A percentile compares a stretch with the other conserved stretches of the same genome.
These are phyloP conservation scores for Clarireedia sp. DNA, from an alignment of 2,329 filamentous ascomycete genomes.

Conservation along the genomic window DNA sequence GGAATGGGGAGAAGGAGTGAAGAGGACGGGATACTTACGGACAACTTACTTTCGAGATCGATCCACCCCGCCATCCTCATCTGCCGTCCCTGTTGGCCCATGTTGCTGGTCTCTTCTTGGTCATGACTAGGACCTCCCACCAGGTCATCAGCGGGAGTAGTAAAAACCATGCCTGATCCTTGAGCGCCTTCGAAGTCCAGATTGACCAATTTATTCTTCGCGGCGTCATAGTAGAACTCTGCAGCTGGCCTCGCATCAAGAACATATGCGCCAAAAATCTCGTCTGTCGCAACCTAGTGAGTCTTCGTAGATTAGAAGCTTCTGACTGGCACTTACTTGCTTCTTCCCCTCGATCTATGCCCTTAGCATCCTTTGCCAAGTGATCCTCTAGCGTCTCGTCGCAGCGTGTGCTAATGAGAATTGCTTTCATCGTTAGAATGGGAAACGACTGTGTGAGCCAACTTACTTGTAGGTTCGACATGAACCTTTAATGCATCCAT, in stretches of 20 bases:
- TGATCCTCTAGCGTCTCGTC: conserved; percentile 28
- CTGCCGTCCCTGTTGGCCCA: conserved; percentile 53
- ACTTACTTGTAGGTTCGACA: conserved; percentile 39
- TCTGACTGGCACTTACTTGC: conserved; percentile 17
- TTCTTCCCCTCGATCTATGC: conserved; percentile 20
- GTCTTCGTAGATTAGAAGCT: neutral
- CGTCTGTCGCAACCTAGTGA: conserved; percentile 25
- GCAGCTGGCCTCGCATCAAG: conserved; percentile 61
- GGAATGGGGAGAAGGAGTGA: neutral
- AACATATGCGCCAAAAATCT: conserved; percentile 36
- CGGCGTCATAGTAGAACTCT: conserved; percentile 64
- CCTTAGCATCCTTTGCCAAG: conserved; percentile 26
- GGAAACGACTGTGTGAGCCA: neutral
- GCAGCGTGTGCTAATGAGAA: conserved; percentile 39
- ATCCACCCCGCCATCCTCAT: conserved; percentile 63
- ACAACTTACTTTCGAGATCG: conserved; percentile 64
- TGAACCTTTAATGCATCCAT: conserved; percentile 54
- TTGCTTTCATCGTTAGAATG: conserved; percentile 21
- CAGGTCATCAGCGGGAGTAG: conserved; percentile 47
- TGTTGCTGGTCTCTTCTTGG: conserved; percentile 35
- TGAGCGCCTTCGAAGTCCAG: conserved; percentile 41
- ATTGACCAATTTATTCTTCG: conserved; percentile 56
- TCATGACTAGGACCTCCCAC: conserved; percentile 11
- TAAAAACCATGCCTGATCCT: conserved; percentile 47
- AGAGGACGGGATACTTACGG: conserved; percentile 39